These are phyloP conservation scores for Hevea brasiliensis DNA, from an alignment of 345 rosid genomes.

Conservation along the genomic window DNA sequence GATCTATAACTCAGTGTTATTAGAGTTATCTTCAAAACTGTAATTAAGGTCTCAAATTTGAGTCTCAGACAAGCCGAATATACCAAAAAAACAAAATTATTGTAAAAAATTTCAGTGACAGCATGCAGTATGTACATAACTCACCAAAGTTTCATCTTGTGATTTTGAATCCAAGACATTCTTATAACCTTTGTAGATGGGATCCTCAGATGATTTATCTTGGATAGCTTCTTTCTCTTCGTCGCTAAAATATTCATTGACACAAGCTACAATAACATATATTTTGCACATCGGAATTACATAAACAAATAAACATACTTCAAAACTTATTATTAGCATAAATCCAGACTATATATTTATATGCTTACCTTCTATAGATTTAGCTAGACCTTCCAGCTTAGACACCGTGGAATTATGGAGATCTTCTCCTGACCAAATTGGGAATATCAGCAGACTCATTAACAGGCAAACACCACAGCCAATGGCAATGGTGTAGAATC, in stretches of 20 bases:
- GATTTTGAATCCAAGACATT: slow-evolving; percentile 78
- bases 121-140: neutral
- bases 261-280: slow-evolving; percentile 54
- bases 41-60: too few species aligned
- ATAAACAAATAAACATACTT: too few species aligned
- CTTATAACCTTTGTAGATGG: slow-evolving; percentile 67
- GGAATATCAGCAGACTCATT: slow-evolving; percentile 69
- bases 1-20: too few species aligned
- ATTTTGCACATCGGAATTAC: neutral
- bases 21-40: too few species aligned
- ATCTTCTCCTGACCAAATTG: slow-evolving; percentile 88
- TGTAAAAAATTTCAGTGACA: too few species aligned
- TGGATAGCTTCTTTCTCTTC: slow-evolving; percentile 21
- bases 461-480: slow-evolving; percentile 80
- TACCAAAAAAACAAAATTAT: too few species aligned
- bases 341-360: neutral
- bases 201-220: slow-evolving; percentile 48
- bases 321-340: too few species aligned
- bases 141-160: slow-evolving; percentile 68
- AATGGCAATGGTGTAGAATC: slow-evolving; percentile 63
- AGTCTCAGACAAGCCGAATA: too few species aligned
- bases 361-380: slow-evolving; percentile 62
- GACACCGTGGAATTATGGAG: slow-evolving; percentile 65
- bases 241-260: slow-evolving; percentile 59
- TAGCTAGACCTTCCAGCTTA: slow-evolving; percentile 77